Base-by-base conservation (phyloP, 2,329 filamentous ascomycete species). In the Trichoderma gracile region DNA sequence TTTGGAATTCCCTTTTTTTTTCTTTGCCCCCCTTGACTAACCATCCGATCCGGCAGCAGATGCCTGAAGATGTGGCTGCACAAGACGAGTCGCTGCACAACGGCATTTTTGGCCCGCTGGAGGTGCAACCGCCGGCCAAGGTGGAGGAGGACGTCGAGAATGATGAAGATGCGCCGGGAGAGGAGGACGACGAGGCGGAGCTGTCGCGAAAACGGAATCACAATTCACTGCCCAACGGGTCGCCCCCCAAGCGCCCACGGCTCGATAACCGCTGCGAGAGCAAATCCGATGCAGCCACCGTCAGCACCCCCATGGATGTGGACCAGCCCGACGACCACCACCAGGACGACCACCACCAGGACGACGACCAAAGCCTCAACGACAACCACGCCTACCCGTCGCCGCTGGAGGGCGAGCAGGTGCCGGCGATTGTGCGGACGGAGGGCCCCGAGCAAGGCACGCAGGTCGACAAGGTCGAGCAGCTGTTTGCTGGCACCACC, bases 321-420 rank as follows among this genome's bases (percentile, higher is more conserved):
- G 72, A 80, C 81, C 58, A 61, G 25, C 70, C 81, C 7, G 33
- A 55, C 66, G 10, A 66, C 69, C 33, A 38, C 33, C 33, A 38
- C 61, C 27, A 38, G 33, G 33, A 55, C 66, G 10, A 66, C 69
- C 33, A 38, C 33, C 33, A 38, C 63, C 27, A 38, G 33, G 64
- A 69, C 66, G 71, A 79, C 81, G 71, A 78, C 81, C 49, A 84
- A 82, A 67, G 82, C 84, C 68, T 76, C 64, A 76, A 78, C 68
- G 78, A 80, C 72, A 84, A 85, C 71, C 84, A 88, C 74, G 86
- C 86, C 70, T 89, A 89, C 71, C 86, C 86, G 60, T 89, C 86
- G 63, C 86, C 86, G 63, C 80, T 86, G 21, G 85, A 87, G 72
- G 81, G 82, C 66, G 84, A 87, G 69, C 80, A 81, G 66, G 79